A percentile compares a stretch with the other conserved stretches of the same genome.
phyloP scores from a whole-genome alignment of 805 yeast genomes.

The Brettanomyces nanus region DNA sequence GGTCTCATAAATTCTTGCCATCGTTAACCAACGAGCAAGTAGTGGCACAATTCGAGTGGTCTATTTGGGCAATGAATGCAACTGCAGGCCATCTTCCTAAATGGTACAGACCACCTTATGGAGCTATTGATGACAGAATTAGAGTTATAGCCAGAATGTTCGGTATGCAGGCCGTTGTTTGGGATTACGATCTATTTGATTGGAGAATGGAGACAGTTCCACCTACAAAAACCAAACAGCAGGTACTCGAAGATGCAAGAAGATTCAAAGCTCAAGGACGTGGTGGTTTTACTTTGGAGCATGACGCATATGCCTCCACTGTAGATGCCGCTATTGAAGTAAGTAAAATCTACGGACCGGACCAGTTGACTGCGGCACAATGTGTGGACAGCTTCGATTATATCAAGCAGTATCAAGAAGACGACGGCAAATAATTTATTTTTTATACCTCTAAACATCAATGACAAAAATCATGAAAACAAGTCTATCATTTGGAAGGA shows the following conservation, averaged over 20 bases:
- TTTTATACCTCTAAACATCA: no score
- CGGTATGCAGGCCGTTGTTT: constrained; percentile 79
- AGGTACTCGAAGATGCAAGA: constrained; percentile 47
- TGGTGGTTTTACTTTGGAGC: constrained; percentile 75
- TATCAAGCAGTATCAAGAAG: constrained; percentile 31
- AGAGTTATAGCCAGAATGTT: constrained; percentile 72
- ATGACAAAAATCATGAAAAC: not conserved
- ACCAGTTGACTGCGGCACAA: constrained; percentile 70
- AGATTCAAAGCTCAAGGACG: constrained; percentile 37
- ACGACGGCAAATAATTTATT: no score
- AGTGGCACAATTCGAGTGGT: constrained; percentile 89
- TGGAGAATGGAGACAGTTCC: constrained; percentile 63
- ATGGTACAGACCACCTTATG: constrained; percentile 96
- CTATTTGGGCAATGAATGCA: constrained; percentile 97
- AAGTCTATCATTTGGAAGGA: no score
- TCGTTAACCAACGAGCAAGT: constrained; percentile 68
- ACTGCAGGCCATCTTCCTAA: constrained; percentile 81
- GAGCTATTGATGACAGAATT: constrained; percentile 85
- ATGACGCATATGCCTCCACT: constrained; percentile 63
- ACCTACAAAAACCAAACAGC: constrained; percentile 35
- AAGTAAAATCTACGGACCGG: constrained; percentile 42
- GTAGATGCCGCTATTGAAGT: constrained; percentile 63
- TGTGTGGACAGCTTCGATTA: constrained; percentile 66
- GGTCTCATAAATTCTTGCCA: constrained; percentile 87
- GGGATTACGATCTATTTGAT: constrained; percentile 90